Evolutionary conservation across 768 basidiomycete genomes (phyloP).

Genomic region (Rhodotorula paludigena): DNA sequence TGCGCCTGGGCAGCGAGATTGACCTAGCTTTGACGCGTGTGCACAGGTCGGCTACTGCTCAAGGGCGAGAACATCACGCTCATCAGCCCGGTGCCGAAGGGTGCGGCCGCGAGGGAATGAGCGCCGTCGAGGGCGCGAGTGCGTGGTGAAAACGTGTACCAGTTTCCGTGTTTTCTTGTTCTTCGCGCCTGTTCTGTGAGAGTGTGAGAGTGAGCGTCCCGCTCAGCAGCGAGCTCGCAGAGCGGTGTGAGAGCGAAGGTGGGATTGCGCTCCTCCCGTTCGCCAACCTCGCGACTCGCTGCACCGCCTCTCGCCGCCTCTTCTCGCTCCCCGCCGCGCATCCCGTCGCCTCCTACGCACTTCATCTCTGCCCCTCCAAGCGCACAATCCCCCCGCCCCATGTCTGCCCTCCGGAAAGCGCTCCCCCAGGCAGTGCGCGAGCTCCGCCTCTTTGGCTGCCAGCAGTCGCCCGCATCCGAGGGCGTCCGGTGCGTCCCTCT

Average conservation of each 20-base stretch:
- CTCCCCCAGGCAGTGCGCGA: slow-evolving; percentile 40
- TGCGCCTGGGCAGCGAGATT: background rate
- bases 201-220: no score
- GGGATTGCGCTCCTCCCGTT: no score
- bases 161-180: background rate
- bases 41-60: slow-evolving; percentile 79
- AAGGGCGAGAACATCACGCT: slow-evolving; percentile 99
- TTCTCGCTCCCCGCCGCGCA: no score
- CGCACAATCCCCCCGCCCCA: background rate
- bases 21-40: background rate
- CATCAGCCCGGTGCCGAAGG: slow-evolving; percentile 59
- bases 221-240: no score
- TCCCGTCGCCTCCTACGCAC: background rate
- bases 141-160: background rate
- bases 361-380: background rate
- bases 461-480: slow-evolving; percentile 33
- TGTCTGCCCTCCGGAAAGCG: slow-evolving; percentile 39
- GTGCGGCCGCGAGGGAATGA: background rate
- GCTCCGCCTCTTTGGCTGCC: slow-evolving; percentile 42
- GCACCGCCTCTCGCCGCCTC: no score
- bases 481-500: slow-evolving; percentile 37
- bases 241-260: no score
- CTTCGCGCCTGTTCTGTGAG: no score
- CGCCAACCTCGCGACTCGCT: no score
- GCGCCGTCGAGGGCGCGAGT: background rate